A percentile compares a stretch with the other conserved stretches of the same genome.
Evolutionary conservation across 768 basidiomycete genomes (phyloP).

Genomic region (Hygrocybe punicea): DNA sequence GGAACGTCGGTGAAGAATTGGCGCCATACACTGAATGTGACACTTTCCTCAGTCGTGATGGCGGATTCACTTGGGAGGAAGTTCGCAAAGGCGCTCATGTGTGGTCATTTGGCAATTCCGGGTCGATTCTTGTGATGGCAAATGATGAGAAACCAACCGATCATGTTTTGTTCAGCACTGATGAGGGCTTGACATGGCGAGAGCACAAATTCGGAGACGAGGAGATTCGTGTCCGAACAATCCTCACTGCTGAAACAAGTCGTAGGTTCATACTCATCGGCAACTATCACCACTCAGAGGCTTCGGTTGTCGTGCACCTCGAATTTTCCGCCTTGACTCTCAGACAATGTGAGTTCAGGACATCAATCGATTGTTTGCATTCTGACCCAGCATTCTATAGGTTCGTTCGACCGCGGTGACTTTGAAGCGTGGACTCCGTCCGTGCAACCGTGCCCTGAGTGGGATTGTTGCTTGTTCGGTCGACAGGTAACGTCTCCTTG

Average conservation of each 20-base stretch:
- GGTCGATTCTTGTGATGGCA: slow-evolving; percentile 89
- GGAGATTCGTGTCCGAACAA: slow-evolving; percentile 65
- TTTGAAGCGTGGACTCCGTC: slow-evolving; percentile 99
- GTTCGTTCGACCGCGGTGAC: slow-evolving; percentile 76
- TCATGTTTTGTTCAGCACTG: slow-evolving; percentile 81
- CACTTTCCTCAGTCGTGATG: slow-evolving; percentile 95
- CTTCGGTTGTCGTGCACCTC: slow-evolving; percentile 76
- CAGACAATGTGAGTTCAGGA: slow-evolving; percentile 61
- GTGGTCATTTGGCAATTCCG: slow-evolving; percentile 98
- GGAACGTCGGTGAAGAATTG: slow-evolving; percentile 81
- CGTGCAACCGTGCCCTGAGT: too few species aligned
- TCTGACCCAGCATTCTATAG: slow-evolving; percentile 37
- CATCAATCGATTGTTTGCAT: neutral
- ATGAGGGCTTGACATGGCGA: slow-evolving; percentile 85
- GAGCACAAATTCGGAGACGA: slow-evolving; percentile 82
- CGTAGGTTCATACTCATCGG: slow-evolving; percentile 88
- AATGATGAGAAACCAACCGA: slow-evolving; percentile 95
- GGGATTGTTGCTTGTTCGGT: slow-evolving; percentile 91
- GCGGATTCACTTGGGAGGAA: slow-evolving; percentile 98
- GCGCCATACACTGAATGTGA: slow-evolving; percentile 90
- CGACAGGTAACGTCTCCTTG: slow-evolving; percentile 58
- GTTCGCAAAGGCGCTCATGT: slow-evolving; percentile 97
- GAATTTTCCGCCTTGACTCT: slow-evolving; percentile 82
- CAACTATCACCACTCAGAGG: slow-evolving; percentile 45
- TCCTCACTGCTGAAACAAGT: slow-evolving; percentile 90